Evolutionary conservation across 2,329 filamentous ascomycete species (phyloP).

Genomic region (Cercospora berteroae): DNA sequence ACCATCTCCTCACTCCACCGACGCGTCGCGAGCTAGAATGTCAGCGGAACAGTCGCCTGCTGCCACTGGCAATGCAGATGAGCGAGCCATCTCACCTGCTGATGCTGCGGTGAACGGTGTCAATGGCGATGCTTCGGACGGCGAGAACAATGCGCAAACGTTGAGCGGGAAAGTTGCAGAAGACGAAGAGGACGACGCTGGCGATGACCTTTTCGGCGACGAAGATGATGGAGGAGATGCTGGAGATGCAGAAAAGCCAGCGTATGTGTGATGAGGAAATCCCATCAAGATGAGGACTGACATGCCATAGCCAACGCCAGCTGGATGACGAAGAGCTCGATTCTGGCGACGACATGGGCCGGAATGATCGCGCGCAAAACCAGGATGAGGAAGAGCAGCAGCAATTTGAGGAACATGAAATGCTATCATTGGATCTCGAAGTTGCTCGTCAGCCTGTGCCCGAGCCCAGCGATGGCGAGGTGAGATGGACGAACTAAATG

Average conservation of each 20-base stretch:
- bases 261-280: slow-evolving; percentile 26
- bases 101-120: slow-evolving; percentile 16
- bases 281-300: slow-evolving; percentile 7
- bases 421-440: slow-evolving; percentile 60
- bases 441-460: slow-evolving; percentile 69
- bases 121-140: slow-evolving; percentile 20
- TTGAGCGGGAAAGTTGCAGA: slow-evolving; percentile 29
- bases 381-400: slow-evolving; percentile 49
- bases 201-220: slow-evolving; percentile 50
- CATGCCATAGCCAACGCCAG: slow-evolving; percentile 20
- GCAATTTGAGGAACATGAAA: slow-evolving; percentile 42
- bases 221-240: slow-evolving; percentile 38
- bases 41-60: slow-evolving; percentile 19
- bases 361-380: slow-evolving; percentile 58
- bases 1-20: not conserved
- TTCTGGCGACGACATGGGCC: slow-evolving; percentile 61
- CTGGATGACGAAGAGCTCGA: slow-evolving; percentile 64
- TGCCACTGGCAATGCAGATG: slow-evolving; percentile 14
- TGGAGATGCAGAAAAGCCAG: slow-evolving; percentile 24
- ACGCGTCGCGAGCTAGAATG: slow-evolving; percentile 12
- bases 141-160: slow-evolving; percentile 27
- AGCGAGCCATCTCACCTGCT: slow-evolving; percentile 25
- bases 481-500: slow-evolving; percentile 40
- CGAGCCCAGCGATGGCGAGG: slow-evolving; percentile 67
- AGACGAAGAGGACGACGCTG: slow-evolving; percentile 36